These are phyloP conservation scores for Colletotrichum falcatum DNA, from an alignment of 2,329 filamentous ascomycete genomes.

Conservation along the genomic window DNA sequence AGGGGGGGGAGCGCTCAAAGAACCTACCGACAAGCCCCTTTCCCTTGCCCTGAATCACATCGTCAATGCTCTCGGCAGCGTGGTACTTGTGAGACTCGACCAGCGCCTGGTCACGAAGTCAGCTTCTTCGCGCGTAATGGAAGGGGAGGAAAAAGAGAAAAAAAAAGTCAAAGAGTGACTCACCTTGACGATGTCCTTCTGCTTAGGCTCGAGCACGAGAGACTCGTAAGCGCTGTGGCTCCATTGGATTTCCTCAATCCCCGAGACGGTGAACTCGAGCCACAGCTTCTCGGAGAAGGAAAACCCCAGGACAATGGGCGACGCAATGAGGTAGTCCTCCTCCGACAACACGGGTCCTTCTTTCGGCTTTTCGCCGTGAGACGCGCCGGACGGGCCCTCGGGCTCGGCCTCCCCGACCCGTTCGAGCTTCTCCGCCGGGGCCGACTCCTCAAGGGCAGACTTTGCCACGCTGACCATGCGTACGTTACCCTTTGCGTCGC, in stretches of 20 bases:
- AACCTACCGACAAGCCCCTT: conserved; percentile 78
- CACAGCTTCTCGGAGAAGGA: conserved; percentile 90
- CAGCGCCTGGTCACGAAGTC: conserved; percentile 64
- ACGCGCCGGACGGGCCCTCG: conserved; percentile 43
- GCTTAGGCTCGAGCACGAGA: conserved; percentile 75
- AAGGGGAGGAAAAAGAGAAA: no score
- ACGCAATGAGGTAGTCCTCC: conserved; percentile 86
- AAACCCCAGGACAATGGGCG: conserved; percentile 87
- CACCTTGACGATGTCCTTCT: conserved; percentile 74
- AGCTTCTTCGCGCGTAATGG: background rate
- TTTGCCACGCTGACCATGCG: conserved; percentile 51
- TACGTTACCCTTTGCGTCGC: conserved; percentile 53
- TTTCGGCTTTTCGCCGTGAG: conserved; percentile 49
- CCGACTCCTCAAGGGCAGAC: conserved; percentile 49
- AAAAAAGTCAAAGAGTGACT: background rate
- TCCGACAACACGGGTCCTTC: conserved; percentile 73
- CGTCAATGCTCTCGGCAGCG: conserved; percentile 84
- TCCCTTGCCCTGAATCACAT: conserved; percentile 85
- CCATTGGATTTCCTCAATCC: conserved; percentile 85
- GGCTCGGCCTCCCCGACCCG: conserved; percentile 48
- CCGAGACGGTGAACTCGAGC: conserved; percentile 87
- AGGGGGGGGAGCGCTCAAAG: background rate
- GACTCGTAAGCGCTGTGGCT: conserved; percentile 86
- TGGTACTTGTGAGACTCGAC: conserved; percentile 89
- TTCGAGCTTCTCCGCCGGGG: conserved; percentile 63